Evolutionary conservation across 441 rosid genomes (phyloP).

Genomic region (Mallotus japonicus): DNA sequence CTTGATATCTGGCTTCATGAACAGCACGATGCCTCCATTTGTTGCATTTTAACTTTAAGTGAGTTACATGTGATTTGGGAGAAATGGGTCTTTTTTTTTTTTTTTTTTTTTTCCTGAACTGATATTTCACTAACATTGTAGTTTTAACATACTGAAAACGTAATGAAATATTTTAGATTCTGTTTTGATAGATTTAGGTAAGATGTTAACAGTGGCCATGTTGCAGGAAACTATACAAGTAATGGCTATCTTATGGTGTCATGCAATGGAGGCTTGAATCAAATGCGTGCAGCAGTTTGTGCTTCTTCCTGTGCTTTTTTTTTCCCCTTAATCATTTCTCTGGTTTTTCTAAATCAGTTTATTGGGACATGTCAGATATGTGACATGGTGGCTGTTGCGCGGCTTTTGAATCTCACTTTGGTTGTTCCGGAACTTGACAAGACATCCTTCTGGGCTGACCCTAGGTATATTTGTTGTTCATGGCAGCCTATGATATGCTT

Average conservation of each 20-base stretch:
- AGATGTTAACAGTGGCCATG: slow-evolving; percentile 9
- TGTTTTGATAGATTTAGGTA: not conserved
- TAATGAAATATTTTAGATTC: not conserved
- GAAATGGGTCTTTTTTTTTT: not conserved
- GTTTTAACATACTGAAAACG: not conserved
- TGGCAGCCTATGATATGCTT: not conserved
- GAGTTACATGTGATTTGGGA: not conserved
- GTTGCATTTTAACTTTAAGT: not conserved
- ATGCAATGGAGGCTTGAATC: slow-evolving; percentile 97
- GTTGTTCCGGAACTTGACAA: slow-evolving; percentile 96
- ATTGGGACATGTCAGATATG: slow-evolving; percentile 61
- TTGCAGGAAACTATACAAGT: slow-evolving; percentile 83
- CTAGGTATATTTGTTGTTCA: slow-evolving; percentile 52
- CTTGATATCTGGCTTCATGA: slow-evolving; percentile 7
- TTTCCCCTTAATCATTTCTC: not conserved
- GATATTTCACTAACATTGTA: not conserved
- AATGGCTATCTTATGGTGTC: slow-evolving; percentile 83
- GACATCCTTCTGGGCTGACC: slow-evolving; percentile 96
- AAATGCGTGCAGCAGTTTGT: slow-evolving; percentile 98
- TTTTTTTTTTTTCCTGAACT: no score
- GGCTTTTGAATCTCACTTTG: slow-evolving; percentile 89
- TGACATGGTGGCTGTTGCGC: slow-evolving; percentile 92
- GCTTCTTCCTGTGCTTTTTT: slow-evolving; percentile 25
- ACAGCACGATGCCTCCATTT: not conserved
- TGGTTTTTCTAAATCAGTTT: slow-evolving; percentile 20